Conservation (phyloP, 805 yeast species). For the Kuraishia piskuri region DNA sequence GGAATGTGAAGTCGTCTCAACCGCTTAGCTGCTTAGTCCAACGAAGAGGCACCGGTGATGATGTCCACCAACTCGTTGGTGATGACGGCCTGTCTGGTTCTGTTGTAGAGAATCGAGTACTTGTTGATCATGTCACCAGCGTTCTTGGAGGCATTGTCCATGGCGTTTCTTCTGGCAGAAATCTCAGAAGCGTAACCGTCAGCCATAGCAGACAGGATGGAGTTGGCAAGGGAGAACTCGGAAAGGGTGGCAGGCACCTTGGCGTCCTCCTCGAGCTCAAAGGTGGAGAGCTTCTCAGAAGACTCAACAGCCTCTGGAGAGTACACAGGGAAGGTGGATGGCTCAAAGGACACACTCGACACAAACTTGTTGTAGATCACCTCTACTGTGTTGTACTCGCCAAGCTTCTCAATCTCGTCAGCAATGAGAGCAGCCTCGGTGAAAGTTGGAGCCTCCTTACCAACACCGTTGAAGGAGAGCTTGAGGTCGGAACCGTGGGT, state of each 20-base stretch:
- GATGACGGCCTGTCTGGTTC: slow-evolving; percentile 98
- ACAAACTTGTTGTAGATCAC: slow-evolving; percentile 82
- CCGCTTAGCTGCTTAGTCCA: slow-evolving; percentile 47
- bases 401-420: slow-evolving; percentile 67
- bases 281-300: slow-evolving; percentile 80
- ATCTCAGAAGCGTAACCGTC: slow-evolving; percentile 98
- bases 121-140: slow-evolving; percentile 98
- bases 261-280: slow-evolving; percentile 67
- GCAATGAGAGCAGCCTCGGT: slow-evolving; percentile 82
- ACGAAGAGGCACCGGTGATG: slow-evolving; percentile 98
- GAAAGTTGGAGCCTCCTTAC: slow-evolving; percentile 95
- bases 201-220: slow-evolving; percentile 84
- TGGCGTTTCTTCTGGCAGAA: slow-evolving; percentile 98
- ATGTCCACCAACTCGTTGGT: slow-evolving; percentile 99
- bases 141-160: slow-evolving; percentile 99
- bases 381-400: slow-evolving; percentile 70
- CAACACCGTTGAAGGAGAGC: slow-evolving; percentile 81
- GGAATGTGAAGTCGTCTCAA: not conserved
- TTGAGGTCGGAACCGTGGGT: slow-evolving; percentile 60
- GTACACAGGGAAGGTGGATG: slow-evolving; percentile 59
- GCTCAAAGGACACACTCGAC: slow-evolving; percentile 86
- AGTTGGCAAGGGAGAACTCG: slow-evolving; percentile 86
- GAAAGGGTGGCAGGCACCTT: slow-evolving; percentile 60
- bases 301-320: slow-evolving; percentile 64
- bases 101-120: slow-evolving; percentile 96